Base-by-base conservation (phyloP, 805 yeast species). In the Komagataella ulmi region DNA sequence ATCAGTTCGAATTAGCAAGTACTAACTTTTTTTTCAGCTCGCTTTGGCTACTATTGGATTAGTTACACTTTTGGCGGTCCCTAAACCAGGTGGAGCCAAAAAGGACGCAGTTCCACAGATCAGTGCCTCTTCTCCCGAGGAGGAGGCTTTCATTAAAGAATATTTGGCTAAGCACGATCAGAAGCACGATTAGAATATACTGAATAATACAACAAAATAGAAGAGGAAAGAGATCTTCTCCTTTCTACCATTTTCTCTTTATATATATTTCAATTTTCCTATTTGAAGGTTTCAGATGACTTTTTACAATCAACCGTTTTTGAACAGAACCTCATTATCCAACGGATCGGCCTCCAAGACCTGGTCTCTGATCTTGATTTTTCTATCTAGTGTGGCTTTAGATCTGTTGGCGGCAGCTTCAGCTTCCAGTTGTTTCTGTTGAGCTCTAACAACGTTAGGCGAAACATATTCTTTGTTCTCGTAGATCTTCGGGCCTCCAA, bases 391-490 rank as follows among this genome's bases (percentile, higher is more conserved):
- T 6, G 95, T 87, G 54, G 87, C 88, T 50, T 86, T 90, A 50
- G 85, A 79, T 70, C 98, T 82, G 44, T 79, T 67, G 57, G 75
- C 76, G 47, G 97, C 96, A 58, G 81, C 81, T 51, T 75, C 79
- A 3, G 97, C 97, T 52, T 85, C 81, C 63, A 85, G 79, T 59
- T 83, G 85, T 65, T 80, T 86, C 57, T 76, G 55, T 73, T 90
- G 97, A 10, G 99, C 88, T 73, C 99, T 85, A 45, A 85, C 91
- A 54, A 86, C 81, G 74, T 93, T 93, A 57, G 99, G 99, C 54
- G 96, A 87, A 49, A 93, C 96, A 68, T 87, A 93, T 69, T 91
- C 93, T 73, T 88, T 90, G 73, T 93, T 93, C 64, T 93, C 98
- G 69, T 88, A 93, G 57, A 93, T 89, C 76, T 90, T 88, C 57